Evolutionary conservation across 768 basidiomycete genomes (phyloP).

Genomic region (Termitomyces sp.): DNA sequence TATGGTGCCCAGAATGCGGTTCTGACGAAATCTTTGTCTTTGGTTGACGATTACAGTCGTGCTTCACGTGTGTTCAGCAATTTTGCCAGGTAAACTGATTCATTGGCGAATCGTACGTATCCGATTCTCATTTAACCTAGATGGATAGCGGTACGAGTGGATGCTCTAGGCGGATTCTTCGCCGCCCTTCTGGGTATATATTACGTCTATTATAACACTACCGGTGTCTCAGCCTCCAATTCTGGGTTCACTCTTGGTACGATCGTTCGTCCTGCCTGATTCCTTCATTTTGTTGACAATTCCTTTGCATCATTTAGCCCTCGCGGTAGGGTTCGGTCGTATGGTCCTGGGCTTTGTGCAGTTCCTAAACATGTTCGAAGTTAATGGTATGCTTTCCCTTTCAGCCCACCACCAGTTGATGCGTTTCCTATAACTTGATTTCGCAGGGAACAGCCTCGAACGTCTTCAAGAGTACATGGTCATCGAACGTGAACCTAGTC

Average conservation of each 20-base stretch:
- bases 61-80: conserved; percentile 46
- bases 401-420: neutral
- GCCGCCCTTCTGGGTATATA: conserved; percentile 51
- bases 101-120: no score
- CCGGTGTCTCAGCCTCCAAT: conserved; percentile 23
- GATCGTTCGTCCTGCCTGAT: neutral
- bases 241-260: conserved; percentile 16
- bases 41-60: conserved; percentile 50
- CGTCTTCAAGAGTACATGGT: conserved; percentile 63
- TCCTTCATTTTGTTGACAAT: no score
- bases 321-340: conserved; percentile 47
- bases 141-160: conserved; percentile 41
- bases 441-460: conserved; percentile 41
- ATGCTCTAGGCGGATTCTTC: conserved; percentile 55
- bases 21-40: conserved; percentile 38
- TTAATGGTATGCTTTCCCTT: conserved; percentile 32
- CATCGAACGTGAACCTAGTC: conserved; percentile 54
- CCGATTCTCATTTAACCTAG: no score
- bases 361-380: conserved; percentile 40
- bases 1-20: conserved; percentile 56
- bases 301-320: neutral
- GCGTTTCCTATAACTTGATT: neutral
- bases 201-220: conserved; percentile 49
- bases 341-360: conserved; percentile 49
- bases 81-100: conserved; percentile 1